Percentiles rank a stretch among this genome's conserved stretches.
Evolutionary conservation across 805 yeast genomes (phyloP).

Genomic region (Lipomyces lipofer): DNA sequence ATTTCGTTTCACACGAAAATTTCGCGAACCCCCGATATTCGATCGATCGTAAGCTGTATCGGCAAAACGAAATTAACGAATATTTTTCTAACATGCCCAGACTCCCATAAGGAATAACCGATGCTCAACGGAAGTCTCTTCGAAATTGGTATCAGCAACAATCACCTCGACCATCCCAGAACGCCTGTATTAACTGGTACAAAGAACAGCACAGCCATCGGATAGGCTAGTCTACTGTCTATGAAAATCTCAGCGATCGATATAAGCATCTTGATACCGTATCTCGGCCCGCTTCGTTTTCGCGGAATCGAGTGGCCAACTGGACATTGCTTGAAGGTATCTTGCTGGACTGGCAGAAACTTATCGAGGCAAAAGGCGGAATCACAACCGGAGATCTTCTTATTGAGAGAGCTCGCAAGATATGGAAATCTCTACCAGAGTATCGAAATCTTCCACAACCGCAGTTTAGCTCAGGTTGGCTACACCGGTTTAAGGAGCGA

Average conservation of each 20-base stretch:
- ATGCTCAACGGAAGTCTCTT: background rate
- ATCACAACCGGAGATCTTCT: background rate
- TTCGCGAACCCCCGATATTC: background rate
- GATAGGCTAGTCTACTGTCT: conserved; percentile 1
- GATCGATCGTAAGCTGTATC: background rate
- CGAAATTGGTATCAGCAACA: background rate
- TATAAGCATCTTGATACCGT: background rate
- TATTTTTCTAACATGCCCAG: background rate
- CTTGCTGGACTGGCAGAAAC: background rate
- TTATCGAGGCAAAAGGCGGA: background rate
- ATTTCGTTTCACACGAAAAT: background rate
- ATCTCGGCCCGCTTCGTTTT: background rate
- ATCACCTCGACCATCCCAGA: background rate
- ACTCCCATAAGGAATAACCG: background rate
- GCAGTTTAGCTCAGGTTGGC: background rate
- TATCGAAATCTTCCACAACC: background rate
- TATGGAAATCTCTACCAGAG: background rate
- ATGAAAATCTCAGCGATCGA: background rate
- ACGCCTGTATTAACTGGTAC: background rate
- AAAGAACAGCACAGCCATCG: conserved; percentile 1
- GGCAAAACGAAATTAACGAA: background rate
- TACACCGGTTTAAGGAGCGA: background rate
- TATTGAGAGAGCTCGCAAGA: background rate
- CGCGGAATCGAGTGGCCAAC: background rate
- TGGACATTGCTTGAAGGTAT: background rate